Percentiles rank a stretch among this genome's conserved stretches.
These are phyloP conservation scores for Macrocybe gigantea DNA, from an alignment of 768 basidiomycete genomes.

Conservation along the genomic window DNA sequence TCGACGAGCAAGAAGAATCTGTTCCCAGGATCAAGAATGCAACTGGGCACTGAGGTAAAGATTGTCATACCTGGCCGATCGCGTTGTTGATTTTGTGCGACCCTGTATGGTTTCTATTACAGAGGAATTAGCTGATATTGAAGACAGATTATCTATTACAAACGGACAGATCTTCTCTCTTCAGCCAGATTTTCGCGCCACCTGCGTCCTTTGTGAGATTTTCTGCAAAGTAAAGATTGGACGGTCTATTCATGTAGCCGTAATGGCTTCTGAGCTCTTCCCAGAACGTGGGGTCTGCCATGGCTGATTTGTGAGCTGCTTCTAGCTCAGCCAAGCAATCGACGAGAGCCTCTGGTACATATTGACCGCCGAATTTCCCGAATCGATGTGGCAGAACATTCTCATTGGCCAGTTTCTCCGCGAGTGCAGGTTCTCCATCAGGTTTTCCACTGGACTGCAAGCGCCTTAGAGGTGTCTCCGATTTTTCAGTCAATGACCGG, in stretches of 20 bases:
- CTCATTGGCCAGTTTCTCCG: slow-evolving; percentile 19
- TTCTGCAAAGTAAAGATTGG: slow-evolving; percentile 86
- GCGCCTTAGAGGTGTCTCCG: too few relatives aligned
- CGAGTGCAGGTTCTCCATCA: slow-evolving; percentile 11
- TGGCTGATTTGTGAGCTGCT: slow-evolving; percentile 81
- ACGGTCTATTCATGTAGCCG: slow-evolving; percentile 94
- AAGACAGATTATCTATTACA: background rate
- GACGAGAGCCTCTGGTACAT: slow-evolving; percentile 94
- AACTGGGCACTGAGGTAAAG: background rate
- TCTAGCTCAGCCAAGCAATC: slow-evolving; percentile 90
- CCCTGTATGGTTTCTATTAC: slow-evolving; percentile 85
- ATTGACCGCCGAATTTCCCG: slow-evolving; percentile 95
- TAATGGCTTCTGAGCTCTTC: slow-evolving; percentile 85
- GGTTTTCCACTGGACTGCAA: slow-evolving; percentile 16
- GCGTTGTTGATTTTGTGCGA: slow-evolving; percentile 99
- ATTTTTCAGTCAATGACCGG: slow-evolving; percentile 52
- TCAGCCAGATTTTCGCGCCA: slow-evolving; percentile 96
- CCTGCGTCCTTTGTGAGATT: slow-evolving; percentile 85
- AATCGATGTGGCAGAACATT: slow-evolving; percentile 74
- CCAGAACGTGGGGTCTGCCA: slow-evolving; percentile 87
- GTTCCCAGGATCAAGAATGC: slow-evolving; percentile 1
- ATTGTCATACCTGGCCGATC: slow-evolving; percentile 71
- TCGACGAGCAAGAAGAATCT: slow-evolving; percentile 92
- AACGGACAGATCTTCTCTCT: slow-evolving; percentile 85
- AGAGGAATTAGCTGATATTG: slow-evolving; percentile 5